phyloP scores from a whole-genome alignment of 495 filamentous ascomycete species.

The Aspergillus haitiensis region DNA sequence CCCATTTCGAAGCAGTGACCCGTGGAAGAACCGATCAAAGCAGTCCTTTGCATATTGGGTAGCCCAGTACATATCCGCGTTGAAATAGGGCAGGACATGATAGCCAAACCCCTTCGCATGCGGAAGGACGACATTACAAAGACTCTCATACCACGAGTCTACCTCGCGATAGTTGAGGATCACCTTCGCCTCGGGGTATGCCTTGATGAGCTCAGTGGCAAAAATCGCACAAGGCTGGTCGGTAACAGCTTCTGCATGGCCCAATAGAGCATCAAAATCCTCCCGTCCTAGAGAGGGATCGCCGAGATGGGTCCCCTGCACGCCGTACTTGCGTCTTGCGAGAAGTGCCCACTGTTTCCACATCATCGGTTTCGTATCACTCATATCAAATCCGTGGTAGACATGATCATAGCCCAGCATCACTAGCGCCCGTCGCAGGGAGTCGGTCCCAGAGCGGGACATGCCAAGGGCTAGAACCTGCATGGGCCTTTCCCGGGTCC shows the following conservation, averaged over 20 bases:
- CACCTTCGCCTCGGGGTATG: slow-evolving; percentile 38
- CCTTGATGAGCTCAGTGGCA: slow-evolving; percentile 27
- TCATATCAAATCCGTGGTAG: slow-evolving; percentile 32
- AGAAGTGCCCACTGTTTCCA: slow-evolving; percentile 22
- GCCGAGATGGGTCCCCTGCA: slow-evolving; percentile 23
- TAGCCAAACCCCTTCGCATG: slow-evolving; percentile 5
- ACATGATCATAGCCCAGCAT: slow-evolving; percentile 31
- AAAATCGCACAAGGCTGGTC: slow-evolving; percentile 14
- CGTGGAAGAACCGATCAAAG: slow-evolving; percentile 9
- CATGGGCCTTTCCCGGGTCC: slow-evolving; percentile 25
- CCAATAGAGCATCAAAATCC: slow-evolving; percentile 19
- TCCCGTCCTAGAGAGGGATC: slow-evolving; percentile 1
- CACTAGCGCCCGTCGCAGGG: slow-evolving; percentile 25
- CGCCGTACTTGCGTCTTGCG: slow-evolving; percentile 15
- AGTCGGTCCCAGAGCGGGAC: slow-evolving; percentile 33
- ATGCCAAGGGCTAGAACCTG: slow-evolving; percentile 30
- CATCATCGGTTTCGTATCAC: neutral
- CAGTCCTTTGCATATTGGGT: slow-evolving; percentile 4
- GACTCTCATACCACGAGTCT: slow-evolving; percentile 31
- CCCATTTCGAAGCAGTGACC: slow-evolving; percentile 14
- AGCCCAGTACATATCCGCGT: slow-evolving; percentile 25
- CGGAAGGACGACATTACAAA: slow-evolving; percentile 23
- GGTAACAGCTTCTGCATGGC: slow-evolving; percentile 11
- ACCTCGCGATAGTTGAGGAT: slow-evolving; percentile 14
- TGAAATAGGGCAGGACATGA: slow-evolving; percentile 18